A percentile compares a stretch with the other conserved stretches of the same genome.
These are phyloP conservation scores for Ceratobasidium sp. DNA, from an alignment of 1,284 basidiomycete species.

Conservation along the genomic window DNA sequence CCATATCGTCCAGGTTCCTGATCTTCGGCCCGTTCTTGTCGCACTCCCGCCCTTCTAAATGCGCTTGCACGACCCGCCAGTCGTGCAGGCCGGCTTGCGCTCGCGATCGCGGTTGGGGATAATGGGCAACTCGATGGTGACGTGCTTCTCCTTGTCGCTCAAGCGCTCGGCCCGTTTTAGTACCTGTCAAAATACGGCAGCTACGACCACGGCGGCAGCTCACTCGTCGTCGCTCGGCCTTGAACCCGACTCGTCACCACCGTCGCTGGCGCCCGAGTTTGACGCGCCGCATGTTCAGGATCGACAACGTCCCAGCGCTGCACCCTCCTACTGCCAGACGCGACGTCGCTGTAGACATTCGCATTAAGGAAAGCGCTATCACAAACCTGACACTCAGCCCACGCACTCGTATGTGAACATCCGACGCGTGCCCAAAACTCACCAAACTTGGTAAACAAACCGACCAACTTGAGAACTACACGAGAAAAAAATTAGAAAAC, in stretches of 20 bases:
- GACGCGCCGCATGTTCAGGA: slow-evolving; percentile 16
- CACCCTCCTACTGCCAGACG: not conserved
- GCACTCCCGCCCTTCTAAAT: slow-evolving; percentile 4
- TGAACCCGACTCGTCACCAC: not conserved
- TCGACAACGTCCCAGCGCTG: not conserved
- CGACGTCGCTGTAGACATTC: slow-evolving; percentile 10
- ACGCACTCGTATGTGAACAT: not conserved
- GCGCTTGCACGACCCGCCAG: slow-evolving; percentile 39
- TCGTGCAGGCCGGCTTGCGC: slow-evolving; percentile 16
- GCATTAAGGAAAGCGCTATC: not conserved
- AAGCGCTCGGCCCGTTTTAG: slow-evolving; percentile 43
- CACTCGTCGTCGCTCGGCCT: not conserved
- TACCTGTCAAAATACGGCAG: slow-evolving; percentile 46
- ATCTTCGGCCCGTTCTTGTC: slow-evolving; percentile 22
- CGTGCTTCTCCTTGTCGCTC: slow-evolving; percentile 23
- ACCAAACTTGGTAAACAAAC: too few species aligned
- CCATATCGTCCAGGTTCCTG: slow-evolving; percentile 38
- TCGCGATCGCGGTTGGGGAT: slow-evolving; percentile 28
- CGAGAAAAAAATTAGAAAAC: too few species aligned
- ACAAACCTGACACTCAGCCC: not conserved
- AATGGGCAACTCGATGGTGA: slow-evolving; percentile 31
- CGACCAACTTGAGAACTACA: too few species aligned
- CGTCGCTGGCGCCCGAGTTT: not conserved
- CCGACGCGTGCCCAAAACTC: too few species aligned
- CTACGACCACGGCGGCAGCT: slow-evolving; percentile 43